Evolutionary conservation across 1,284 basidiomycete species (phyloP), one percentile per base, ranked within the genome.

Genomic region (Ustilago esculenta): DNA sequence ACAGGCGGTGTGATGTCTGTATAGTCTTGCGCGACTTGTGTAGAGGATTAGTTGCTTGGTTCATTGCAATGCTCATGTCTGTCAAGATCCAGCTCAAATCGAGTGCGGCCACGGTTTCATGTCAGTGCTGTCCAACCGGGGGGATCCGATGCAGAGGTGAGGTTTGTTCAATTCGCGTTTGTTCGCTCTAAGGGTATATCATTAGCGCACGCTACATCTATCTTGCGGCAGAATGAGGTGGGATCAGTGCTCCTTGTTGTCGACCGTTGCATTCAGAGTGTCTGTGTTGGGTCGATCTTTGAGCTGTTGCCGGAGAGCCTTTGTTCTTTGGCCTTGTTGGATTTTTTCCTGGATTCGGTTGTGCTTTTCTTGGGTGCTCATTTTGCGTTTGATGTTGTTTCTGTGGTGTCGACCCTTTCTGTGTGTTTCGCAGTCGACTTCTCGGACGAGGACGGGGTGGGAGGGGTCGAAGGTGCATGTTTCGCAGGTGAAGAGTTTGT

Each of bases 401-500:
- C 66, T 11, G 21, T 72, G 69, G n/a, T 46, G 35, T 18, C 54
- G 23, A 1, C 44, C 49, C 27, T 54, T 48, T 6, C 35, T 41
- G 20, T 87, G 21, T 0, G 86, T 85, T 88, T 90, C 91, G 61
- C 89, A 86, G 12, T 83, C 81, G 3, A 87, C 87, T 77, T 87
- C 86, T 48, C 90, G 87, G 12, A 96, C 85, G 85, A 93, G 89
- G 51, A 91, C 85, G 0, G 94, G 93, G 23, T 86, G 83, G 2
- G 84, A 80, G 0, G 84, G 77, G 57, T 92, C 85, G 5, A 78
- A 71, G 0, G 92, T 92, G 77, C 94, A 97, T 1, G 86, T 76
- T 1, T 85, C 79, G 80, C 94, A 97, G 1, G 87, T 82, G 5
- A 50, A 53, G 17, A 58, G 21, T 29, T 39, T 37, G 64, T 73